phyloP scores from a whole-genome alignment of 371 early-diverging fungal species.

The Coemansia sp. region DNA sequence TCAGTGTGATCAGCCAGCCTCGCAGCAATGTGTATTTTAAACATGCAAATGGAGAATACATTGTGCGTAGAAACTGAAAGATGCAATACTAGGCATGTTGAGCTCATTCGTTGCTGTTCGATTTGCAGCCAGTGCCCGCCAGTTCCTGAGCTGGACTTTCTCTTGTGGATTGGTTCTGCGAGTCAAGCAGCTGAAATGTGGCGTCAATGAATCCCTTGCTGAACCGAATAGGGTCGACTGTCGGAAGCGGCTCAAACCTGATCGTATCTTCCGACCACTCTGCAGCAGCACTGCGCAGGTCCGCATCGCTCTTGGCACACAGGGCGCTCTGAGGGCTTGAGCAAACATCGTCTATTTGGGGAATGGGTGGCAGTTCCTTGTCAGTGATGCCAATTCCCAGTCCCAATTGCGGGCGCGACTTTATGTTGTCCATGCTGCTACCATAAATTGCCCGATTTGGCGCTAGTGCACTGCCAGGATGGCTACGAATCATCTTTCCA shows the following conservation, averaged over 20 bases:
- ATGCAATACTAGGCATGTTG: no score
- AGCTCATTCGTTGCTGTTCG: no score
- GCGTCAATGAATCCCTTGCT: constrained; percentile 47
- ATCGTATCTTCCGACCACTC: constrained; percentile 14
- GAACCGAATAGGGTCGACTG: constrained; percentile 41
- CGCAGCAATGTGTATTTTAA: no score
- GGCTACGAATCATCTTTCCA: neutral
- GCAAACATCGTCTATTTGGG: constrained; percentile 1
- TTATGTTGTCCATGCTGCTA: constrained; percentile 15
- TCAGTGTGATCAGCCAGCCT: neutral
- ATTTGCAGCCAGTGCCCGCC: neutral
- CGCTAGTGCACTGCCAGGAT: neutral
- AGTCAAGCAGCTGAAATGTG: constrained; percentile 18
- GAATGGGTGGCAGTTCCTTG: neutral
- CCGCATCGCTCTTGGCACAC: constrained; percentile 9
- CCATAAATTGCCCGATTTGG: neutral
- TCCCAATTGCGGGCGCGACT: constrained; percentile 39
- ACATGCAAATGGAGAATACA: neutral
- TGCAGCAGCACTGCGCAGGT: constrained; percentile 9
- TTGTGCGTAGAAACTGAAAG: no score
- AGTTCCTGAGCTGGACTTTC: neutral
- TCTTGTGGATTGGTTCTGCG: neutral
- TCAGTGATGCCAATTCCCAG: constrained; percentile 12
- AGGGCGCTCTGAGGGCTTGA: neutral
- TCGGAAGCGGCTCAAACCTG: constrained; percentile 40